Evolutionary conservation across 2,329 filamentous ascomycete species (phyloP), one percentile per base, ranked within the genome.

Genomic region (Fusarium pininemorale): DNA sequence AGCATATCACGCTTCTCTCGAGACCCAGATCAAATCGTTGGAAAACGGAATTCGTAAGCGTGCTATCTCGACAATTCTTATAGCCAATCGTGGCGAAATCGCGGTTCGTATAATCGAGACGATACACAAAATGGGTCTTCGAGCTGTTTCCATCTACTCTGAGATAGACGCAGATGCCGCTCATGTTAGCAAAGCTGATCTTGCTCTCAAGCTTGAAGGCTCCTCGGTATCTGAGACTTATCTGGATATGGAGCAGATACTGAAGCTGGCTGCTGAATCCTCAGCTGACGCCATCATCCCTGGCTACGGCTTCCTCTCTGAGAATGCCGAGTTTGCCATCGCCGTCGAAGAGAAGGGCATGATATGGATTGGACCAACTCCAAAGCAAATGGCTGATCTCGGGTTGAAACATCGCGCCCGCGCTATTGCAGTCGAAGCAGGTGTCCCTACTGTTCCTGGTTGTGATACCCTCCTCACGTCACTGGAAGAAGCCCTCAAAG

Each of bases 131-230:
- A 88, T 92, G 78, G 91, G 91, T 32, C 90, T 94, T 75, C 86
- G 87, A 50, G 91, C 92, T 15, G 91, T 92, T 8, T 92, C 92
- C 1, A 86, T 94, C 56, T 94, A 93, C 80, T 93, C 92, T 10
- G 88, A 77, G 11, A 70, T 67, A 8, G 93, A 94, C 80, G 86
- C 88, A 38, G 84, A 83, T 67, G 88, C 92, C n/a, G 90, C 92
- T 70, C 92, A 94, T 81, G 92, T 92, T 15, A 82, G 91, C 63
- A 89, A 88, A 77, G 93, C 92, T 9, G 91, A 92, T 4, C 88
- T 90, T 75, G 88, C 92, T 6, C 85, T 93, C 54, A 91, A 90
- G 57, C 85, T 94, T 7, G 88, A 90, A 8, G 88, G 89, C 2
- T 70, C 57, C 9, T 78, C 80, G 4, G 75, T 83, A 3, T 75